Base-by-base conservation (phyloP, 139 green algal species). In the Edaphochlamys debaryana region DNA sequence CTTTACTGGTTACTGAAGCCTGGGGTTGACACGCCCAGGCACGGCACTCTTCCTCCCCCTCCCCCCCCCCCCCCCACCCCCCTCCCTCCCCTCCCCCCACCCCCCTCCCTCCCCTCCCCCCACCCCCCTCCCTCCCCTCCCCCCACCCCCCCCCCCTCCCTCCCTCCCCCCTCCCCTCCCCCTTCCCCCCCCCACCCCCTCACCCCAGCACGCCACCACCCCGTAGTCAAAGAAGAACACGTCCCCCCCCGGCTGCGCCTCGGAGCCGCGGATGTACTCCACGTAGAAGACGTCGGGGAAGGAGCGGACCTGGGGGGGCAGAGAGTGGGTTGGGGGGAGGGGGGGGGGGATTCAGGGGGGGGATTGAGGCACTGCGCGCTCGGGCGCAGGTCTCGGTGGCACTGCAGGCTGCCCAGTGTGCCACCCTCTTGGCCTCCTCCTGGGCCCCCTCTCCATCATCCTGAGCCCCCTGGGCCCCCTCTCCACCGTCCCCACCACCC, bases 171-270 rank as follows among this genome's bases (percentile, higher is more conserved):
- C 54, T 54, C 54, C 54, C 54, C n/a, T 67, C 4, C n/a, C 30
- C 60, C 60, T 38, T 36, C 30, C 36, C 13, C 13, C 34, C 5
- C 34, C 17, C 64, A 19, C 15, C 32, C 32, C 1, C 78, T 41
- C 50, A 84, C 78, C 91, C 91, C 91, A 94, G 75, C 85, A 92
- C 1, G 91, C 91, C 23, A 93, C 85, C 29, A 93, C 86, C 37
- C 89, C 89, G 62, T 84, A 76, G 36, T 74, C 67, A 42, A 84
- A 76, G 67, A 88, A 89, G 80, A 92, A 92, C 3, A 92, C 64
- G 75, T 92, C 88, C 3, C 85, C 85, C 0, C 86, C 87, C 5
- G 85, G 85, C 40, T 83, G 48, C 30, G 83, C 72, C 23, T 89
- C 87, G 19, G 34, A 32, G 20, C 76, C 76, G 38, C 89, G 87